A percentile compares a stretch with the other conserved stretches of the same genome.
Evolutionary conservation across 768 basidiomycete genomes (phyloP).

Genomic region (Symmetrospora coprosmae): DNA sequence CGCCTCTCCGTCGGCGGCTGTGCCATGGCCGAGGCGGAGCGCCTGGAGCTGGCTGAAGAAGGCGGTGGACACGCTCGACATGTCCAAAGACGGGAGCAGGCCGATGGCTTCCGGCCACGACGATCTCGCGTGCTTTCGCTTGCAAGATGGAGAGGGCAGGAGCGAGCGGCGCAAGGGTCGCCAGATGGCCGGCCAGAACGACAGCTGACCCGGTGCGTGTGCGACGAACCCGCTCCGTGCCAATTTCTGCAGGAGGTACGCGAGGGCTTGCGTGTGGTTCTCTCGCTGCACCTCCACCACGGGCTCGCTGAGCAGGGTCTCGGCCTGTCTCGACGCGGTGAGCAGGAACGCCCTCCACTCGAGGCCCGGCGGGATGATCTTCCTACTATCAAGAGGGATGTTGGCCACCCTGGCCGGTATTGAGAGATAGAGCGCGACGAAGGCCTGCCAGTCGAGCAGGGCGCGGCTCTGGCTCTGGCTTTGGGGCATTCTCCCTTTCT

Average conservation of each 20-base stretch:
- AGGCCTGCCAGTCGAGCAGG: constrained; percentile 9
- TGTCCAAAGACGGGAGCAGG: background rate
- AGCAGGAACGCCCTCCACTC: constrained; percentile 9
- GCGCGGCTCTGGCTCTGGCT: no score
- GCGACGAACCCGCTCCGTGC: background rate
- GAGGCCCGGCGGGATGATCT: background rate
- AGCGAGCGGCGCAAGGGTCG: background rate
- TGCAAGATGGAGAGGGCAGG: background rate
- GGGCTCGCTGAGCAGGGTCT: background rate
- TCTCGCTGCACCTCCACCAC: background rate
- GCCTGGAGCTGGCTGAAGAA: background rate
- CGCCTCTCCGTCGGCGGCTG: background rate
- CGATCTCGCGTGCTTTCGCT: no score
- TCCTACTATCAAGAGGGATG: background rate
- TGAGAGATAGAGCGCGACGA: background rate
- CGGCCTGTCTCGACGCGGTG: background rate
- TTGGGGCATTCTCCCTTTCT: no score
- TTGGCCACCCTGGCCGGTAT: constrained; percentile 19
- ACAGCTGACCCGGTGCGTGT: background rate
- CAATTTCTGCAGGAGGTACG: background rate
- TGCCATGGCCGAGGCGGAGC: background rate
- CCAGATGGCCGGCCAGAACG: constrained; percentile 4
- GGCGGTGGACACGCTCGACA: background rate
- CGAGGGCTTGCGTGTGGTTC: background rate
- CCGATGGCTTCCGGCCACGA: background rate